These are phyloP conservation scores for Alternaria tenuissima DNA, from an alignment of 2,329 filamentous ascomycete genomes.

Conservation along the genomic window DNA sequence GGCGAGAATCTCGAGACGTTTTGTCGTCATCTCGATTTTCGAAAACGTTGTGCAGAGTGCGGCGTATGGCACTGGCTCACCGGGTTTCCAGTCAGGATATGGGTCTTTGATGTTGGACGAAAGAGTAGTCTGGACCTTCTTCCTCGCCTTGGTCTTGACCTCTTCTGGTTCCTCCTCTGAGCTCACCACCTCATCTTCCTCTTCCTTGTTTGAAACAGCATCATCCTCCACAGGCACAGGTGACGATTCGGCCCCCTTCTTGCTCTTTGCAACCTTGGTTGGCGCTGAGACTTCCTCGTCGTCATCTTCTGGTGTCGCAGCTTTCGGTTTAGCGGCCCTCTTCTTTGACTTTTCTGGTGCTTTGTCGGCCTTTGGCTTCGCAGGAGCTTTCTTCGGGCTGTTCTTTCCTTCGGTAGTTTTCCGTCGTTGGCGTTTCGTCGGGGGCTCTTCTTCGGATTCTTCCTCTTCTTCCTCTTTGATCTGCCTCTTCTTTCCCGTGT, in stretches of 20 bases:
- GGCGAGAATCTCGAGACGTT: conserved; percentile 85
- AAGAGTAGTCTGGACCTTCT: conserved; percentile 81
- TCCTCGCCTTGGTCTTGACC: conserved; percentile 75
- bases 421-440: conserved; percentile 46
- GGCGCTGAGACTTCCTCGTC: conserved; percentile 26
- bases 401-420: conserved; percentile 36
- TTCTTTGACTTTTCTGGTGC: conserved; percentile 27
- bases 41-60: conserved; percentile 95
- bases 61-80: conserved; percentile 89
- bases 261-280: conserved; percentile 26
- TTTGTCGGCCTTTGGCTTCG: conserved; percentile 33
- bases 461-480: conserved; percentile 41
- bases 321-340: conserved; percentile 24
- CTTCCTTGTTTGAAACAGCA: conserved; percentile 35
- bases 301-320: conserved; percentile 30
- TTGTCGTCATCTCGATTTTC: conserved; percentile 91
- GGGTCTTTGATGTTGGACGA: conserved; percentile 75
- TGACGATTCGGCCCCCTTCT: conserved; percentile 30
- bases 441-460: conserved; percentile 49
- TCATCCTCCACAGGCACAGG: conserved; percentile 34
- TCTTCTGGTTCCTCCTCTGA: conserved; percentile 73
- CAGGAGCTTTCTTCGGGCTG: conserved; percentile 26
- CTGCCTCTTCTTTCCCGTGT: conserved; percentile 42
- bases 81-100: conserved; percentile 95
- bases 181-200: conserved; percentile 57